phyloP scores from a whole-genome alignment of 1,284 basidiomycete genomes.

The Prillingera fragicola region DNA sequence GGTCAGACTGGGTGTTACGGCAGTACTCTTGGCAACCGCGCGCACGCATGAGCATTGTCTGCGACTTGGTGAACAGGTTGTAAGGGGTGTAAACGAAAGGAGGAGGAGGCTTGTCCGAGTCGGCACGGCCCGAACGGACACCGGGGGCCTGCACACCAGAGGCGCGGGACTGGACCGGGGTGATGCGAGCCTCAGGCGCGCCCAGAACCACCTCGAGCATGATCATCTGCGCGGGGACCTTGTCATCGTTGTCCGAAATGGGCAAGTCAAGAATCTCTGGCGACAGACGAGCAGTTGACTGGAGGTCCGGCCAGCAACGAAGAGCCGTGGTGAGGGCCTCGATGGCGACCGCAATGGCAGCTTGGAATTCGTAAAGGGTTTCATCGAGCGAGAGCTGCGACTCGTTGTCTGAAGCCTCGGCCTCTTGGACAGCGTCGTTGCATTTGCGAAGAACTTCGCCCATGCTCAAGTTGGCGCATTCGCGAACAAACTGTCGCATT shows the following conservation, averaged over 20 bases:
- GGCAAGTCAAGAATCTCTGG: conserved; percentile 52
- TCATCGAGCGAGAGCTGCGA: conserved; percentile 40
- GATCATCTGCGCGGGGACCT: conserved; percentile 47
- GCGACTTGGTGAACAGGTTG: conserved; percentile 51
- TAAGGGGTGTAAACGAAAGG: conserved; percentile 54
- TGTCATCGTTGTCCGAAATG: conserved; percentile 38
- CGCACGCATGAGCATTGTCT: conserved; percentile 49
- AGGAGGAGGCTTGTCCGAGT: conserved; percentile 47
- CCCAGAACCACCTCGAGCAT: conserved; percentile 52
- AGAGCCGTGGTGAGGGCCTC: conserved; percentile 51
- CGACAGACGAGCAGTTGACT: conserved; percentile 48
- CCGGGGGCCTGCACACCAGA: conserved; percentile 40
- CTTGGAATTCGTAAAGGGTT: conserved; percentile 51
- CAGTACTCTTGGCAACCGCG: conserved; percentile 46
- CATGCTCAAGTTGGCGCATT: conserved; percentile 48
- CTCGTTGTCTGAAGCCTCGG: conserved; percentile 38
- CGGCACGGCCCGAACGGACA: conserved; percentile 35
- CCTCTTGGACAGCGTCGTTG: conserved; percentile 45
- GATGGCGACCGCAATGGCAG: conserved; percentile 50
- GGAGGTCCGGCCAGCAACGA: conserved; percentile 49
- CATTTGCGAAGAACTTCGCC: conserved; percentile 47
- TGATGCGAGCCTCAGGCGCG: conserved; percentile 39
- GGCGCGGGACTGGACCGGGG: conserved; percentile 37
- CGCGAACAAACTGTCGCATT: conserved; percentile 48
- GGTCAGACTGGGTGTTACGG: conserved; percentile 40